These are phyloP conservation scores for Ophiocordyceps camponoti-saundersi DNA, from an alignment of 2,329 filamentous ascomycete genomes.

Conservation along the genomic window DNA sequence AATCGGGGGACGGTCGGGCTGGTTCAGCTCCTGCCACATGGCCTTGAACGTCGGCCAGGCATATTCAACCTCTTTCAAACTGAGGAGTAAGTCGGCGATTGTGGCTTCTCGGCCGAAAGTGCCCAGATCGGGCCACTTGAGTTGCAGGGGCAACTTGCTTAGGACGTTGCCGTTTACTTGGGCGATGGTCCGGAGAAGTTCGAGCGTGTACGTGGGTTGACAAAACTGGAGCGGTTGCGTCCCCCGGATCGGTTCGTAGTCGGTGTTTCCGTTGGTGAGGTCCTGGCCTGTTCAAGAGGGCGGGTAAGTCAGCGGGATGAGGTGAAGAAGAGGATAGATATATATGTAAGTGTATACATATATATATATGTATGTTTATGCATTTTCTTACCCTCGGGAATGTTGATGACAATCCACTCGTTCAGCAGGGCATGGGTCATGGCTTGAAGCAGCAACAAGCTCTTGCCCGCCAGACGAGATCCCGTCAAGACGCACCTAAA, in stretches of 20 bases:
- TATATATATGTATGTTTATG: no score
- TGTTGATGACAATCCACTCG: constrained; percentile 74
- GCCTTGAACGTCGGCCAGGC: constrained; percentile 70
- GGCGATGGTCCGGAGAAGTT: constrained; percentile 54
- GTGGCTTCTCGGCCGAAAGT: constrained; percentile 36
- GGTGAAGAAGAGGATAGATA: background rate
- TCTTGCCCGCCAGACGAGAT: constrained; percentile 66
- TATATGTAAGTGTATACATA: background rate
- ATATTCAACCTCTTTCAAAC: constrained; percentile 56
- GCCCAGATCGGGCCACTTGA: constrained; percentile 24
- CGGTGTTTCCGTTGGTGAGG: constrained; percentile 60
- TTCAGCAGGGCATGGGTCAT: constrained; percentile 68
- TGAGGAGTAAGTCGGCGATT: constrained; percentile 52
- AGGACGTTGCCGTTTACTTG: constrained; percentile 57
- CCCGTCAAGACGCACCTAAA: constrained; percentile 56
- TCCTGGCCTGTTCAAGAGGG: constrained; percentile 43
- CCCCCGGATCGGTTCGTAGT: constrained; percentile 55
- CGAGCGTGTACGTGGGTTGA: constrained; percentile 62
- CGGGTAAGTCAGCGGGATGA: background rate
- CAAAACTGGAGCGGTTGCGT: constrained; percentile 46
- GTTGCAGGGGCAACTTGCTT: constrained; percentile 25
- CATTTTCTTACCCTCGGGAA: constrained; percentile 60
- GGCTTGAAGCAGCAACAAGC: constrained; percentile 67
- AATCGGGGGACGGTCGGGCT: constrained; percentile 37
- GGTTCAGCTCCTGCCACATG: constrained; percentile 60